These are phyloP conservation scores for Codiaeum variegatum DNA, from an alignment of 441 rosid species.

Conservation along the genomic window DNA sequence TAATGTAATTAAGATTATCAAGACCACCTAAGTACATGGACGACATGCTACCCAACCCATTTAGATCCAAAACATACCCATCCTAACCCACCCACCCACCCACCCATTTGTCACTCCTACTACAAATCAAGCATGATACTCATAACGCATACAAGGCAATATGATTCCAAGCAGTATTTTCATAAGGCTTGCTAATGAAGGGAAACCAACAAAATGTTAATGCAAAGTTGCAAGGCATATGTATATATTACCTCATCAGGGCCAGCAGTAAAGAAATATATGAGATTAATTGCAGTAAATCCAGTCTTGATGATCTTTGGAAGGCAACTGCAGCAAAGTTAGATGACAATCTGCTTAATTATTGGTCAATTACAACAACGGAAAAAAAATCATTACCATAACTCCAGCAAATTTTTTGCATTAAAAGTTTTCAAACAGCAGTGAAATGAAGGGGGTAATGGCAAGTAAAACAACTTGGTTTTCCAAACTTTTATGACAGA, in stretches of 20 bases:
- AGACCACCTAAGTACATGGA: too few relatives aligned
- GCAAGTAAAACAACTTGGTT: neutral
- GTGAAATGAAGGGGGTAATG: neutral
- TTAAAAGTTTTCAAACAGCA: neutral
- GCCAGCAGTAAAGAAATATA: conserved; percentile 96
- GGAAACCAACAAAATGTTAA: conserved; percentile 2
- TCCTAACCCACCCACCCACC: too few relatives aligned
- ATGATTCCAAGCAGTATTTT: neutral
- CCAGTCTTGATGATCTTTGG: conserved; percentile 97
- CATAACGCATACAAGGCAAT: neutral
- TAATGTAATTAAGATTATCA: too few relatives aligned
- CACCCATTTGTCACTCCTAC: too few relatives aligned
- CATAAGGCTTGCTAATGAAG: conserved; percentile 1
- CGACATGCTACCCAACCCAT: too few relatives aligned
- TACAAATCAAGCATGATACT: neutral
- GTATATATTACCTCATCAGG: conserved; percentile 75
- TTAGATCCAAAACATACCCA: too few relatives aligned
- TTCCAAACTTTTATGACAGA: neutral
- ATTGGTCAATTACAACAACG: neutral
- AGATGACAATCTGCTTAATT: conserved; percentile 14
- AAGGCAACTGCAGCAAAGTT: conserved; percentile 64
- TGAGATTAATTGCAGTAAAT: conserved; percentile 90
- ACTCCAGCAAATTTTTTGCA: neutral
- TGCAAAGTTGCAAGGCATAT: neutral
- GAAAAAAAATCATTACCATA: neutral